Evolutionary conservation across 805 yeast genomes (phyloP), one percentile per base, ranked within the genome.

Genomic region (Candida ipomoeae): DNA sequence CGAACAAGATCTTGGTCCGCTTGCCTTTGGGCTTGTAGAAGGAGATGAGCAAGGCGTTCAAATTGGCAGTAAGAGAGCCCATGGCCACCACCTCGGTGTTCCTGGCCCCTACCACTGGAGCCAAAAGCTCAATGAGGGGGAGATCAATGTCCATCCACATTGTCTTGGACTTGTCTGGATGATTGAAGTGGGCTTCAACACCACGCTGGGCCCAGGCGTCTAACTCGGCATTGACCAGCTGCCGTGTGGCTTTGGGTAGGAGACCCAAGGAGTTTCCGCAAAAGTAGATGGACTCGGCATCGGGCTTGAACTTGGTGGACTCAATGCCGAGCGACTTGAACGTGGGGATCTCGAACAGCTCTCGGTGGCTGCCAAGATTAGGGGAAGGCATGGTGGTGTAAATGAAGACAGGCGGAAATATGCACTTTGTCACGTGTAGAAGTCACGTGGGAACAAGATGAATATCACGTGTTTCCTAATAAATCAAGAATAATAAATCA

Each of bases 231-330:
- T 68, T 67, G 14, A 91, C 70, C 14, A 87, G 86, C 6, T 56
- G 55, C 33, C 79, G 71, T 0, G 91, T 83, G 6, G 71, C 62
- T 46, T 67, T 71, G 0, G 98, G 97, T 91, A 89, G 87, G 52
- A 91, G 69, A 0, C 98, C 98, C 6, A 91, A 79, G n/a, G 96
- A 89, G 70, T 91, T 92, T 2, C 98, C 98, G 68, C 96, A 89
- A 43, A 91, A 72, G 63, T 91, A 92, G 20, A 78, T 72, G 11
- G 79, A 71, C 7, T 57, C 50, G 34, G 60, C 52, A 17, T 51
- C 49, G 6, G 57, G 56, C 18, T 44, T 41, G 35, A 52, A 55
- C 8, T 46, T 40, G 38, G 55, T 42, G 35, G 62, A 59, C 1
- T 21, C 5, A 26, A 82, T 62, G 0, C 87, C 91, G 56, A 87